Conservation (phyloP, 2,329 filamentous ascomycete genomes). For the Leptodontidium sp. region DNA sequence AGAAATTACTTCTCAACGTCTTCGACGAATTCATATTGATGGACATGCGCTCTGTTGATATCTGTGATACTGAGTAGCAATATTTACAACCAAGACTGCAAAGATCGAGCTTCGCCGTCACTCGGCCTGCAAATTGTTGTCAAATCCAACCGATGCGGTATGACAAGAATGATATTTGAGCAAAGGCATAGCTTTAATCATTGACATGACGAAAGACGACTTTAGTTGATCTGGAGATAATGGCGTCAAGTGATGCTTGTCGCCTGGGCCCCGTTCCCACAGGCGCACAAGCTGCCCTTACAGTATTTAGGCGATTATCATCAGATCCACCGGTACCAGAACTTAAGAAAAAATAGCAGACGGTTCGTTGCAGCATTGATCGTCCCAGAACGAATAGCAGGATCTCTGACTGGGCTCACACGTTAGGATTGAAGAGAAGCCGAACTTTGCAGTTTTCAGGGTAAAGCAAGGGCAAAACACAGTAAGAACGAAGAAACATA, state of each 20-base stretch:
- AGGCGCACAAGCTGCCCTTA: too few species aligned
- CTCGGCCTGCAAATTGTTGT: not conserved
- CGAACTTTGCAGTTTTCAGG: too few species aligned
- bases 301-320: too few species aligned
- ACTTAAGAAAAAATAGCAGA: not conserved
- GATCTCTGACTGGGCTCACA: too few species aligned
- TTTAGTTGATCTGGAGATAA: not conserved
- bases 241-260: not conserved
- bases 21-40: constrained; percentile 5
- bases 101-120: not conserved
- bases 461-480: too few species aligned
- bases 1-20: not conserved
- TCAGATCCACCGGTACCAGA: too few species aligned
- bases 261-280: not conserved
- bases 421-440: too few species aligned
- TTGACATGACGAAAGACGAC: not conserved
- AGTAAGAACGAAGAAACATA: too few species aligned
- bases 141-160: not conserved
- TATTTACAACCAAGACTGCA: not conserved
- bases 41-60: not conserved
- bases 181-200: not conserved
- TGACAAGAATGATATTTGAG: too few species aligned
- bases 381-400: not conserved
- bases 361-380: not conserved
- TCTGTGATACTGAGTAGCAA: not conserved